Base-by-base conservation (phyloP, 1,284 basidiomycete genomes). In the Ceratobasidium sp. region DNA sequence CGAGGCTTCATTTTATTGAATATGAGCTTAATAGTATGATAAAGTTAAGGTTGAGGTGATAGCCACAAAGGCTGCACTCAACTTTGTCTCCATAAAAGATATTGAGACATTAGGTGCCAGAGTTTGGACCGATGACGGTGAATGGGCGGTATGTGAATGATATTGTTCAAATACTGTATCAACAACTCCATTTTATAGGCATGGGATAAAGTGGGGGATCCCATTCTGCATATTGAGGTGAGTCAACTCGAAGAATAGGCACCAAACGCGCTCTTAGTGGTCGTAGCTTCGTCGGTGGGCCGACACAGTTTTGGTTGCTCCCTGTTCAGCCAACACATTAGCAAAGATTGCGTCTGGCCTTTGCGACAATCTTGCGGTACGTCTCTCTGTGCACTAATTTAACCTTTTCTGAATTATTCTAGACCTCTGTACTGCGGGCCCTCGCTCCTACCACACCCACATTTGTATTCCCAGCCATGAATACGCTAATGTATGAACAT, bases 381-480 rank as follows among this genome's bases (percentile, higher is more conserved):
- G 91, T 84, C 1, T 13, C 13, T 46, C 42, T 28, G n/a, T 65
- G 38, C 28, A 28, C 33, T 40, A 26, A 20, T 7, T 46, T 56
- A 48, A 38, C 64, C 61, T 77, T n/a, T 50, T 28, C 77, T 42
- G 46, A n/a, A n/a, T 40, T 48, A 48, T 12, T 23, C 0, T 80
- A 97, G 96, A 97, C 96, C 1, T 96, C 94, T 6, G 87, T 99
- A 10, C 89, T 99, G 78, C 92, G 97, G 20, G 97, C 97, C 0
- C 87, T 98, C 0, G 87, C 93, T 9, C 93, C 95, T 0, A 88
- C 88, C 1, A 97, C 94, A 0, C 93, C 94, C 1, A 96, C 95
- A 20, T 94, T 93, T 81, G 85, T 99, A 44, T 99, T 97, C 82
- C 98, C 97, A 2, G 97, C 98, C 0, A 99, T 99, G 97, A 99